A percentile compares a stretch with the other conserved stretches of the same genome.
Conservation (phyloP, 257 asterid species). For the Pogostemon cablin region DNA sequence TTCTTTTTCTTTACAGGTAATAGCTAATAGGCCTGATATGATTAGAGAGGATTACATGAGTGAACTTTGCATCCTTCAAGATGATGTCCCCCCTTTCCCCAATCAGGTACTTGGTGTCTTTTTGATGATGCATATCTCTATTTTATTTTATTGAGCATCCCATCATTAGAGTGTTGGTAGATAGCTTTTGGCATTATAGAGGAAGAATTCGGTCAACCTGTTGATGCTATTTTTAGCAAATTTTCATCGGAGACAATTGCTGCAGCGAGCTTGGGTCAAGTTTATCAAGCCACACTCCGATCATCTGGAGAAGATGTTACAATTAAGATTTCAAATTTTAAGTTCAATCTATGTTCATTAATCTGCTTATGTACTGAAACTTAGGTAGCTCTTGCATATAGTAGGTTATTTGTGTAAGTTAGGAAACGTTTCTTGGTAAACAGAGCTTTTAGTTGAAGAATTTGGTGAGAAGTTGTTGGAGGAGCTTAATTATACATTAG, state of each 20-base stretch:
- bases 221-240: slow-evolving; percentile 93
- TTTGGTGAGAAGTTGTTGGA: slow-evolving; percentile 98
- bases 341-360: slow-evolving; percentile 17
- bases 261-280: slow-evolving; percentile 99
- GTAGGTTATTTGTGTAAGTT: too few species aligned
- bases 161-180: slow-evolving; percentile 70
- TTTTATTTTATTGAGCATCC: slow-evolving; percentile 39
- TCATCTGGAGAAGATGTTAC: slow-evolving; percentile 97
- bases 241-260: slow-evolving; percentile 94
- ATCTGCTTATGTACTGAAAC: slow-evolving; percentile 25
- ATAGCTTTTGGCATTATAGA: slow-evolving; percentile 96
- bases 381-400: too few species aligned
- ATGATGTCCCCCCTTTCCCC: slow-evolving; percentile 97
- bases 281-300: slow-evolving; percentile 95
- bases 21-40: slow-evolving; percentile 98
- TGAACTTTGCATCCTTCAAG: slow-evolving; percentile 99
- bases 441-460: slow-evolving; percentile 96
- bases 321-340: slow-evolving; percentile 66
- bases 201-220: slow-evolving; percentile 97
- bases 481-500: slow-evolving; percentile 97
- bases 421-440: too few species aligned
- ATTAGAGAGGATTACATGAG: slow-evolving; percentile 98
- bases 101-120: slow-evolving; percentile 71
- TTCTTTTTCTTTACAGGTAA: slow-evolving; percentile 55
- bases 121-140: slow-evolving; percentile 34